Base-by-base conservation (phyloP, 2,329 filamentous ascomycete genomes). In the Penicillium sp. region DNA sequence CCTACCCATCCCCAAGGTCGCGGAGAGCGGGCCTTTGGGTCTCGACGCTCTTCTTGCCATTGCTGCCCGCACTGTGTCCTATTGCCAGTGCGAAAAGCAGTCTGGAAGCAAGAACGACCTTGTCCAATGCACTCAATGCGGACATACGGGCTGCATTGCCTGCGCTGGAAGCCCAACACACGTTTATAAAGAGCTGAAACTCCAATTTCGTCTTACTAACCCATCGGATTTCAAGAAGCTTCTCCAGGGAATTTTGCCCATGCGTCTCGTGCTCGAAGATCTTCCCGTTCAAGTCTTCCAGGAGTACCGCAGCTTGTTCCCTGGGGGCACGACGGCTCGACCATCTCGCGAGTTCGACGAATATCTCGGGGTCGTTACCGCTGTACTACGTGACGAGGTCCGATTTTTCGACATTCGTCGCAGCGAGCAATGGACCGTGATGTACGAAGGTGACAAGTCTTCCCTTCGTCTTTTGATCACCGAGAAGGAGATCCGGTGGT, bases 41-140 rank as follows among this genome's bases (percentile, higher is more conserved):
- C 48, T 56, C 13, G 4, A 18, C n/a, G 52, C 56, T 8, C 51
- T 72, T 35, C 50, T 63, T 48, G 31, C 38, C 9, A 53, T 51
- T 18, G 67, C 64, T 25, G 53, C 60, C n/a, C 57, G 51, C 28
- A 79, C 75, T 51, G 66, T 70, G 9, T 74, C 75, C 10, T 69
- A 79, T n/a, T 88, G 85, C 56, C 66, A 69, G 38, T 87, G 85
- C 51, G 85, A 87, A 67, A 76, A 78, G 1, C 71, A 74, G 31
- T 67, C 66, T 3, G 59, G 65, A 0, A 65, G 76, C 2, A 69
- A 72, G 4, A 58, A 63, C 5, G 51, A 59, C 0, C 73, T 85
- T 6, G 71, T 77, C 31, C 57, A 66, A 33, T 87, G 84, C 58
- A 60, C 57, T 0, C 63, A 74, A 5, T 87, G 84, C 56, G 69